phyloP scores from a whole-genome alignment of 352 stramenopile species.

The Phytophthora cactorum region DNA sequence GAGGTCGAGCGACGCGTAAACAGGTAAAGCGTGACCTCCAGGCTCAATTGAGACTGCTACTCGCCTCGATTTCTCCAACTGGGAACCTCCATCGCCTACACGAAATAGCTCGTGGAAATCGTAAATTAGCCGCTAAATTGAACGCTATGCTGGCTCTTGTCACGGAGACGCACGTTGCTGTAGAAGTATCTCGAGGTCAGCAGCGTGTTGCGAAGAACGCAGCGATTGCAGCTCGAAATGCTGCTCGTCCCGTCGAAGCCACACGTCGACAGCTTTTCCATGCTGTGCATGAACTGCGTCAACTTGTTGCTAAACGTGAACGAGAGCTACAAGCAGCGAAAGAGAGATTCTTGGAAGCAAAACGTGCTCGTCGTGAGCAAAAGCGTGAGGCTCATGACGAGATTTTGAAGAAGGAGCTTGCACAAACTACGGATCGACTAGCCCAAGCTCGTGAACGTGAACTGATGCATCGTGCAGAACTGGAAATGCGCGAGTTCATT shows the following conservation, averaged over 20 bases:
- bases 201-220: slow-evolving; percentile 36
- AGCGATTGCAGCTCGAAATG: slow-evolving; percentile 44
- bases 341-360: slow-evolving; percentile 30
- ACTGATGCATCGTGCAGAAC: slow-evolving; percentile 52
- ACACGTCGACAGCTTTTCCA: slow-evolving; percentile 59
- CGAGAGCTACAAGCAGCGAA: slow-evolving; percentile 39
- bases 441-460: slow-evolving; percentile 35
- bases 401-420: slow-evolving; percentile 23
- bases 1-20: slow-evolving; percentile 41
- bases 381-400: slow-evolving; percentile 25
- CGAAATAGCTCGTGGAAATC: slow-evolving; percentile 45
- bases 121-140: slow-evolving; percentile 40
- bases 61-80: slow-evolving; percentile 58
- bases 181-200: slow-evolving; percentile 32
- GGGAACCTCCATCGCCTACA: slow-evolving; percentile 68
- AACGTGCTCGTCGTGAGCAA: slow-evolving; percentile 21
- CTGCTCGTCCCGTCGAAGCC: slow-evolving; percentile 38
- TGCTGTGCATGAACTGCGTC: slow-evolving; percentile 47
- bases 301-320: slow-evolving; percentile 39
- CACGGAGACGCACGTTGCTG: slow-evolving; percentile 54
- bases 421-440: slow-evolving; percentile 44
- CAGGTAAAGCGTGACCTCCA: slow-evolving; percentile 53
- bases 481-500: slow-evolving; percentile 56
- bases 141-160: slow-evolving; percentile 64
- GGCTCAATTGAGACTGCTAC: slow-evolving; percentile 44